Evolutionary conservation across 306 rosid species (phyloP), one percentile per base, ranked within the genome.

Genomic region (Corylus avellana): DNA sequence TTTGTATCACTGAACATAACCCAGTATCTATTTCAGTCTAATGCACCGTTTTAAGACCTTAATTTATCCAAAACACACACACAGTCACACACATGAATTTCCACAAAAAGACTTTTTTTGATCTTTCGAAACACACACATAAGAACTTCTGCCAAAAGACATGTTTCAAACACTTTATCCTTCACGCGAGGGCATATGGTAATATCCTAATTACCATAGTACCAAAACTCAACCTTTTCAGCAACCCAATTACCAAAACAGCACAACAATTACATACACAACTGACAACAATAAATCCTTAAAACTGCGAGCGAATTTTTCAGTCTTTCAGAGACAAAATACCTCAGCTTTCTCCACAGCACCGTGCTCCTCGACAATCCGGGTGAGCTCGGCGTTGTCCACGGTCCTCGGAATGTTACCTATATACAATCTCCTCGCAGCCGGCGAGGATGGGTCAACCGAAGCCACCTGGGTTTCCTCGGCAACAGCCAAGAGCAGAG

Each of bases 301-400:
- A 48, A 74, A 25, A 48, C 1, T 29, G 1, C 35, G 42, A 20
- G 5, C 54, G 1, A 22, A 1, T 8, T 5, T 67, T 51, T 25
- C 29, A 1, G 32, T 8, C 3, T 67, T 51, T 25, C 29, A 1
- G 32, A 10, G 61, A 20, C 1, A 12, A 64, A 53, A 35, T 54
- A 95, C 98, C 98, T 92, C 97, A 1, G 92, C 87, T 82, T 90
- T 95, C 83, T 95, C 98, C 35, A 95, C 88, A 76, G 90, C 89
- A 8, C 95, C 98, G 79, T 92, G 98, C 78, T 91, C 93, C 82
- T 91, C 81, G 46, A 95, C 88, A 75, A 95, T 85, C 55, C 82
- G 84, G 7, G 88, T 49, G 18, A 95, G 98, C 82, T 90, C 91
- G 18, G 86, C 89, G 70, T 92, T 89, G 63, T 77, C 74, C 72